A percentile compares a stretch with the other conserved stretches of the same genome.
Conservation (phyloP, 345 rosid genomes). For the Melaleuca alternifolia region DNA sequence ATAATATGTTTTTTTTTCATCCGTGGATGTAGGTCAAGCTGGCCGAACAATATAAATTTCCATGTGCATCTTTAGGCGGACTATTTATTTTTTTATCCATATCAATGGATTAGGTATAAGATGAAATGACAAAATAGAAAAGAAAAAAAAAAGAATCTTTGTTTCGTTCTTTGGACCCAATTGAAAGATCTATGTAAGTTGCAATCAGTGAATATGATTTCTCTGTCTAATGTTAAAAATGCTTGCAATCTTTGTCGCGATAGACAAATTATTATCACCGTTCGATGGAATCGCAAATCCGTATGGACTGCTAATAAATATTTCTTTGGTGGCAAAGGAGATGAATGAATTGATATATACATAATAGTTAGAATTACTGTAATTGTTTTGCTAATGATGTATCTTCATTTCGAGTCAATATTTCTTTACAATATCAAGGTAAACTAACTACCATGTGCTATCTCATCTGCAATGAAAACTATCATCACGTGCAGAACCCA, state of each 20-base stretch:
- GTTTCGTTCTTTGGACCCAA: accelerated
- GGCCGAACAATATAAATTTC: not conserved
- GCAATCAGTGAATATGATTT: not conserved
- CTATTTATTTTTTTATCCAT: not conserved
- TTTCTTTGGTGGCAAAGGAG: not conserved
- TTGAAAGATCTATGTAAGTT: not conserved
- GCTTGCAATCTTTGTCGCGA: not conserved
- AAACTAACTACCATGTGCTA: no score
- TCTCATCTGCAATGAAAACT: no score
- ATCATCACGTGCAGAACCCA: no score
- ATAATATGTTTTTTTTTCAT: not conserved
- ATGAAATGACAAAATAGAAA: not conserved
- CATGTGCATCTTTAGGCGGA: not conserved
- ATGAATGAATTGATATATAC: not conserved
- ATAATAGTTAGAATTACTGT: not conserved
- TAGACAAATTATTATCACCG: no score
- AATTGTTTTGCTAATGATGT: not conserved
- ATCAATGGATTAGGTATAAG: not conserved
- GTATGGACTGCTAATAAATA: not conserved
- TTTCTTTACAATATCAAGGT: no score
- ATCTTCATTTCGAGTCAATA: no score
- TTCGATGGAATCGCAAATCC: not conserved
- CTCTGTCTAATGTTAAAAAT: not conserved
- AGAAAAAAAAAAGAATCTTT: not conserved
- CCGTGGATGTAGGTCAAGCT: not conserved